These are phyloP conservation scores for Penicillium maclennaniae DNA, from an alignment of 495 filamentous ascomycete species.

Conservation along the genomic window DNA sequence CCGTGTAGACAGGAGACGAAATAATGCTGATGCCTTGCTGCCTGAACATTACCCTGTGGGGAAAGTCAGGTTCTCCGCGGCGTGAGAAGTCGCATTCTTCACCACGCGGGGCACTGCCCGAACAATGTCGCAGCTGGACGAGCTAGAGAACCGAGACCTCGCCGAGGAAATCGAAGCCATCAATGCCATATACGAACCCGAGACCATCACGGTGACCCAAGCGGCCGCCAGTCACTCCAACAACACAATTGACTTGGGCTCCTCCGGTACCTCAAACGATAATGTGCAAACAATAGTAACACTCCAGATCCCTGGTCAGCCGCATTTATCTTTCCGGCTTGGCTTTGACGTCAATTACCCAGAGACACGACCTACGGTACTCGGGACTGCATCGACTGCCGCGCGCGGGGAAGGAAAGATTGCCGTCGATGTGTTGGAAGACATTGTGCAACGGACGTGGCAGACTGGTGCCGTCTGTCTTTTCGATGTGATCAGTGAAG, in stretches of 20 bases:
- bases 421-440: slow-evolving; percentile 60
- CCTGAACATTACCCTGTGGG: slow-evolving; percentile 15
- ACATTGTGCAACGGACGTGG: slow-evolving; percentile 62
- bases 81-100: slow-evolving; percentile 3
- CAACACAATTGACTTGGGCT: slow-evolving; percentile 41
- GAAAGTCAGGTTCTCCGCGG: slow-evolving; percentile 19
- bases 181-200: slow-evolving; percentile 84
- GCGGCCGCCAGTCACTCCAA: slow-evolving; percentile 37
- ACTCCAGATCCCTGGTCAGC: slow-evolving; percentile 40
- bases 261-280: slow-evolving; percentile 12
- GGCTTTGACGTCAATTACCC: slow-evolving; percentile 73
- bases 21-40: slow-evolving; percentile 10
- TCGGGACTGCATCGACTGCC: slow-evolving; percentile 56
- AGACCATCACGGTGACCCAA: slow-evolving; percentile 51
- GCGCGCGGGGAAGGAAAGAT: slow-evolving; percentile 62
- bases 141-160: slow-evolving; percentile 56
- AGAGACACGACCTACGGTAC: slow-evolving; percentile 58
- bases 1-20: neutral
- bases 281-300: slow-evolving; percentile 30
- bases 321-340: slow-evolving; percentile 54
- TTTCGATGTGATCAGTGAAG: slow-evolving; percentile 75
- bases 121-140: slow-evolving; percentile 25
- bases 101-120: slow-evolving; percentile 3
- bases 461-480: slow-evolving; percentile 75
- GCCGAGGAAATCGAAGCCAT: slow-evolving; percentile 82